A percentile compares a stretch with the other conserved stretches of the same genome.
Evolutionary conservation across 2,329 filamentous ascomycete species (phyloP).

Genomic region (Madurella mycetomatis): DNA sequence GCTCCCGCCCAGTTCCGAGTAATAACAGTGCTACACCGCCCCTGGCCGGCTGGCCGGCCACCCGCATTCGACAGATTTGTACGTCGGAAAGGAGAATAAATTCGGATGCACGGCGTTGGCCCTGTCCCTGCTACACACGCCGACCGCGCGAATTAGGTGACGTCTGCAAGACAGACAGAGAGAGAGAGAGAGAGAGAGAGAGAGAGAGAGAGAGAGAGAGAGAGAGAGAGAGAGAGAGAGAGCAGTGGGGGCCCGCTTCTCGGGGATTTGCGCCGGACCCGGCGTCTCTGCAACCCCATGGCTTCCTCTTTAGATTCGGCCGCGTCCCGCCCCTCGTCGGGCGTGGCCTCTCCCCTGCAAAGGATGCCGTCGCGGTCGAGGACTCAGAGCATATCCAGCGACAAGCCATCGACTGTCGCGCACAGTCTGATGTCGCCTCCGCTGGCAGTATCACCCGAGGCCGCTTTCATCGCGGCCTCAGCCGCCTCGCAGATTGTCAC

Average conservation of each 20-base stretch:
- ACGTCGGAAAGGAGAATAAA: conserved; percentile 10
- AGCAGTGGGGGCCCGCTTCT: not conserved
- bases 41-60: conserved; percentile 5
- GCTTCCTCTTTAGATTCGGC: conserved; percentile 25
- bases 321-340: conserved; percentile 27
- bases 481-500: conserved; percentile 90
- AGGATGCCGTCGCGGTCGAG: conserved; percentile 38
- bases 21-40: conserved; percentile 2
- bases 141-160: conserved; percentile 16
- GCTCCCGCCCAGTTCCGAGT: not conserved
- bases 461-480: conserved; percentile 81
- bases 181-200: not conserved
- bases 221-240: not conserved
- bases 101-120: conserved; percentile 19
- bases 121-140: conserved; percentile 16
- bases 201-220: not conserved
- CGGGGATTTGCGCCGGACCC: not conserved
- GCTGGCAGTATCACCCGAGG: conserved; percentile 64
- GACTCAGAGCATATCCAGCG: conserved; percentile 65
- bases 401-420: conserved; percentile 59
- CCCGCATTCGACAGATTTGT: conserved; percentile 10
- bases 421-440: conserved; percentile 63
- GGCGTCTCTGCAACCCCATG: conserved; percentile 16
- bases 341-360: conserved; percentile 26
- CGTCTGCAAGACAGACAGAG: conserved; percentile 10